phyloP scores from a whole-genome alignment of 169 alveolate genomes.

The Eimeria brunetti region DNA sequence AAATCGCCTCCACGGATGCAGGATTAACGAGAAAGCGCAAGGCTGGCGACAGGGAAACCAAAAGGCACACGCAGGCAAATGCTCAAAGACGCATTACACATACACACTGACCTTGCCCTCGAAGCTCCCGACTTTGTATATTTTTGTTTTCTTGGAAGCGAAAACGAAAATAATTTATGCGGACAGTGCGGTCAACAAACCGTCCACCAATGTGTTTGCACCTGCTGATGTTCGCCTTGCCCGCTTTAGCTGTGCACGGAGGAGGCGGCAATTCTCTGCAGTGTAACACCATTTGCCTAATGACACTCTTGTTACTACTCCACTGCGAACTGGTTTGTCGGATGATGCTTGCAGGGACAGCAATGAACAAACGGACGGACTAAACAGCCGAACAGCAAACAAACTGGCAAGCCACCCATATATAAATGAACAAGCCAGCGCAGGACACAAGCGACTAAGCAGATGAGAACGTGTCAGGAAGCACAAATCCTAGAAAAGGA shows the following conservation, averaged over 20 bases:
- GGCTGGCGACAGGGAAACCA: neutral
- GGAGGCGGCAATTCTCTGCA: slow-evolving; percentile 55
- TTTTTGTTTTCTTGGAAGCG: slow-evolving; percentile 43
- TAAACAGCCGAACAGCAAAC: neutral
- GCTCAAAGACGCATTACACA: neutral
- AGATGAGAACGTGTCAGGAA: neutral
- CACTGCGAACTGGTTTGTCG: neutral
- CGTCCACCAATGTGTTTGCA: slow-evolving; percentile 37
- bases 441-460: neutral
- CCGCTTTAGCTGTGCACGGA: neutral
- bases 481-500: neutral
- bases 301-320: neutral
- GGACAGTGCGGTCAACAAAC: slow-evolving; percentile 20
- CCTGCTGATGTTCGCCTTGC: neutral
- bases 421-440: neutral
- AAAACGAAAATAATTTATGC: slow-evolving; percentile 55
- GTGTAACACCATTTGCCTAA: neutral
- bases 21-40: neutral
- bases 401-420: neutral
- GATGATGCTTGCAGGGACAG: neutral
- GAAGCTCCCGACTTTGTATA: slow-evolving; percentile 34
- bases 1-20: neutral
- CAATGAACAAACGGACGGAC: neutral
- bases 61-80: neutral
- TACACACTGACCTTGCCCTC: slow-evolving; percentile 5